phyloP scores from a whole-genome alignment of 495 filamentous ascomycete species.

The Lichenothelia convexa region DNA sequence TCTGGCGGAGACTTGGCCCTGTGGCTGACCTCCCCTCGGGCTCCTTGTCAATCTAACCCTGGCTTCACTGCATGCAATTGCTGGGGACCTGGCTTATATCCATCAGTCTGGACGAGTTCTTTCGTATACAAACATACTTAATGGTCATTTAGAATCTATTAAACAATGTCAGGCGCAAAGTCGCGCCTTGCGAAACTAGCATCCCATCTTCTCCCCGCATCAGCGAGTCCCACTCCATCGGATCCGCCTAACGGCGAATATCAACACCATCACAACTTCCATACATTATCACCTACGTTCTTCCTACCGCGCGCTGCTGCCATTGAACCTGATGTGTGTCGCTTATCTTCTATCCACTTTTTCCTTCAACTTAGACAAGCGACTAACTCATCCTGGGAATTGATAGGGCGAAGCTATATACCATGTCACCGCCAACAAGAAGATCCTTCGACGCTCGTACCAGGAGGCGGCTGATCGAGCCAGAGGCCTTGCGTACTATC shows the following conservation, averaged over 20 bases:
- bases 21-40: too few species aligned
- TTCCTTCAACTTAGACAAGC: background rate
- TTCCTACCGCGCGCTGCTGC: slow-evolving; percentile 76
- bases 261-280: slow-evolving; percentile 44
- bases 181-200: slow-evolving; percentile 42
- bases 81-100: too few species aligned
- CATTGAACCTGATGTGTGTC: slow-evolving; percentile 67
- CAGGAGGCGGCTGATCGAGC: slow-evolving; percentile 67
- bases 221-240: slow-evolving; percentile 18
- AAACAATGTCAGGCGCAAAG: slow-evolving; percentile 35
- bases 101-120: too few species aligned
- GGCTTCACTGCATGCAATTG: too few species aligned
- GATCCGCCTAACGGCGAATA: slow-evolving; percentile 17
- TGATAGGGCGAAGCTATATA: slow-evolving; percentile 60
- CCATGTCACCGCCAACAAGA: slow-evolving; percentile 66
- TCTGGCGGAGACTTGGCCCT: too few species aligned
- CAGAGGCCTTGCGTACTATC: slow-evolving; percentile 68
- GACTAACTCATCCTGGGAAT: background rate
- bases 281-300: slow-evolving; percentile 71
- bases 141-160: too few species aligned
- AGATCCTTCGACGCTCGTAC: slow-evolving; percentile 57
- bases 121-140: too few species aligned
- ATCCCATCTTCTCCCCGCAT: slow-evolving; percentile 36
- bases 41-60: too few species aligned
- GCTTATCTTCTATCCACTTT: background rate